phyloP scores from a whole-genome alignment of 1,284 basidiomycete genomes.

The Tausonia pullulans region DNA sequence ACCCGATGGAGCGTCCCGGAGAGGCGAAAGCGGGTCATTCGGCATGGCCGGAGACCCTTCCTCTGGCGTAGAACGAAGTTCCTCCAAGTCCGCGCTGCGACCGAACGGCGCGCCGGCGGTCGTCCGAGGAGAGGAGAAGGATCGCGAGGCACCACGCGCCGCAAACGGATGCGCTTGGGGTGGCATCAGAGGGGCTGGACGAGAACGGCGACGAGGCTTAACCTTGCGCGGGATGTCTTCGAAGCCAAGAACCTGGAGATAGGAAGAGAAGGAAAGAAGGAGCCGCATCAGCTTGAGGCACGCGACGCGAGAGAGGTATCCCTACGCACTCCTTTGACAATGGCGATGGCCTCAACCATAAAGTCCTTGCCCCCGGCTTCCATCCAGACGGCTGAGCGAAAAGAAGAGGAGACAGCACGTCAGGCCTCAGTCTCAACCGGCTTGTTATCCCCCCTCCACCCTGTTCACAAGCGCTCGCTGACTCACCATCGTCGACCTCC shows the following conservation, averaged over 20 bases:
- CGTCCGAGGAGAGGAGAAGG: not conserved
- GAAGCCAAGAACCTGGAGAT: constrained; percentile 12
- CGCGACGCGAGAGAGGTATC: too few species aligned
- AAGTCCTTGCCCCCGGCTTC: constrained; percentile 17
- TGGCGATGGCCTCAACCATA: constrained; percentile 15
- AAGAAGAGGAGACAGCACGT: not conserved
- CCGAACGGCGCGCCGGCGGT: not conserved
- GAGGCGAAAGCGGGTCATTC: not conserved
- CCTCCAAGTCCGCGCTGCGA: not conserved
- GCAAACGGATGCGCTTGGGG: not conserved
- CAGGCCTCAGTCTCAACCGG: not conserved
- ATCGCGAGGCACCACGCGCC: not conserved
- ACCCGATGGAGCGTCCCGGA: not conserved
- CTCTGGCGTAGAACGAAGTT: not conserved
- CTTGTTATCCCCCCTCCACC: not conserved
- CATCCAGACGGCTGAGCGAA: constrained; percentile 16
- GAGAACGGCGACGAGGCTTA: constrained; percentile 1
- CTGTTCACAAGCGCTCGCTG: not conserved
- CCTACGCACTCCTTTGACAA: constrained; percentile 15
- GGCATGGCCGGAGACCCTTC: not conserved
- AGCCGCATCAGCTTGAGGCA: not conserved
- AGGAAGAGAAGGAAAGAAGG: not conserved
- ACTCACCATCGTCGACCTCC: constrained; percentile 17
- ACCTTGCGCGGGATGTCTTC: constrained; percentile 10
- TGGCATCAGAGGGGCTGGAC: not conserved